Base-by-base conservation (phyloP, 2,329 filamentous ascomycete genomes). In the Diaporthe caulivora region DNA sequence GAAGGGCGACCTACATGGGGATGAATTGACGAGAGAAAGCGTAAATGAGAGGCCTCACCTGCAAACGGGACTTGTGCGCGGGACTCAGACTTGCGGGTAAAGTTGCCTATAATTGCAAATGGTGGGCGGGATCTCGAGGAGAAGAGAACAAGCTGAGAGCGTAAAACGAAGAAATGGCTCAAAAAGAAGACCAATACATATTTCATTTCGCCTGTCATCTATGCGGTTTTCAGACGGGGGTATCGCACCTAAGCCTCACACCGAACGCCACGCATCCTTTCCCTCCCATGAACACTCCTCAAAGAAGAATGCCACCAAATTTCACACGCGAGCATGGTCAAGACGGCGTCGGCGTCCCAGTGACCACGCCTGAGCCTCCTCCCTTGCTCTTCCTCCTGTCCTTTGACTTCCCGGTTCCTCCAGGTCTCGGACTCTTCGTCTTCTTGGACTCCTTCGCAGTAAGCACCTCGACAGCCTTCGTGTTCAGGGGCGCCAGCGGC, bases 311-410 rank as follows among this genome's bases (percentile, higher is more conserved):
- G 31, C 26, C 17, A 9, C n/a, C 18, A 1, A 31, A 51, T n/a
- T 18, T 26, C 3, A 15, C 11, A 47, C 18, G 5, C 17, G 17
- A 24, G 31, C 2, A 8, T 8, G 1, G n/a, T 76, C 47, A 80
- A n/a, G 79, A 79, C 55, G 80, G 79, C 11, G 80, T 81, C 31
- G 77, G 55, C 17, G 71, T 70, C 6, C 71, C 71, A 18, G 65
- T 70, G 42, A 49, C 53, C 13, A 62, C 40, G 24, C 67, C 71
- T n/a, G 68, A 51, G 34, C 76, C 79, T 10, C 76, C 78, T 9
- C 76, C 78, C 77, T 86, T 88, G 76, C 86, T 87, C 82, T 88
- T 88, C 76, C 85, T 82, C 72, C 85, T 81, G 53, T 75, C 71
- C 79, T 85, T 87, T 1, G 82, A 82, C 78, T 87, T 88, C 1